Conservation (phyloP, 1,284 basidiomycete genomes). For the Grifola frondosa region DNA sequence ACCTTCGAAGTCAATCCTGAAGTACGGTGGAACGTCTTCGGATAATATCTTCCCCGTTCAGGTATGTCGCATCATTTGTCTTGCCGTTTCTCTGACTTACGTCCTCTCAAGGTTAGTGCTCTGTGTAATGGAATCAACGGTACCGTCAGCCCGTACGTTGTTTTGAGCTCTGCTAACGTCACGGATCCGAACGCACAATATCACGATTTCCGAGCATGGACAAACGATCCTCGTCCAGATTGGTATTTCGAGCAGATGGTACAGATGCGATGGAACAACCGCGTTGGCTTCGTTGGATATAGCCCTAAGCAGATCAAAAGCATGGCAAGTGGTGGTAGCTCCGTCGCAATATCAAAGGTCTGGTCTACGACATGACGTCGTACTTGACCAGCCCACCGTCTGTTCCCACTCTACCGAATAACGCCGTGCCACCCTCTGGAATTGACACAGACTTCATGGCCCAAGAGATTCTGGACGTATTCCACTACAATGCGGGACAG, state of each 20-base stretch:
- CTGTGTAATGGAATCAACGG: constrained; percentile 88
- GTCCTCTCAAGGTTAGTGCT: constrained; percentile 71
- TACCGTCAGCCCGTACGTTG: constrained; percentile 28
- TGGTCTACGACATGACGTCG: constrained; percentile 86
- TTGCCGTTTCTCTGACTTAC: constrained; percentile 4
- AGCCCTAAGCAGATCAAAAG: constrained; percentile 78
- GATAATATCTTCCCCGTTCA: constrained; percentile 93
- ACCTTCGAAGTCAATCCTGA: constrained; percentile 69
- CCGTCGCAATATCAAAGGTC: constrained; percentile 78
- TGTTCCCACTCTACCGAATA: constrained; percentile 52
- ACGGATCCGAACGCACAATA: constrained; percentile 84
- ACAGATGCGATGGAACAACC: constrained; percentile 83
- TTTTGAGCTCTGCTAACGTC: constrained; percentile 77
- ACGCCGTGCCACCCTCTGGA: constrained; percentile 45
- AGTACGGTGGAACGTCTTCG: constrained; percentile 81
- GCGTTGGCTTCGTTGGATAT: constrained; percentile 88
- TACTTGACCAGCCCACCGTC: constrained; percentile 68
- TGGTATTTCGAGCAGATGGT: constrained; percentile 98
- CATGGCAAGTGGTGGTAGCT: constrained; percentile 63
- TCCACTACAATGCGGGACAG: constrained; percentile 78
- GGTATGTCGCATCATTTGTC: constrained; percentile 39
- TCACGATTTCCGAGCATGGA: constrained; percentile 91
- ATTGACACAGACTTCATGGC: constrained; percentile 82
- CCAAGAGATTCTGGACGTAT: constrained; percentile 71
- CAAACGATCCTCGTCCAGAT: constrained; percentile 89